Base-by-base conservation (phyloP, 2,329 filamentous ascomycete genomes). In the Leptodontidium sp. region DNA sequence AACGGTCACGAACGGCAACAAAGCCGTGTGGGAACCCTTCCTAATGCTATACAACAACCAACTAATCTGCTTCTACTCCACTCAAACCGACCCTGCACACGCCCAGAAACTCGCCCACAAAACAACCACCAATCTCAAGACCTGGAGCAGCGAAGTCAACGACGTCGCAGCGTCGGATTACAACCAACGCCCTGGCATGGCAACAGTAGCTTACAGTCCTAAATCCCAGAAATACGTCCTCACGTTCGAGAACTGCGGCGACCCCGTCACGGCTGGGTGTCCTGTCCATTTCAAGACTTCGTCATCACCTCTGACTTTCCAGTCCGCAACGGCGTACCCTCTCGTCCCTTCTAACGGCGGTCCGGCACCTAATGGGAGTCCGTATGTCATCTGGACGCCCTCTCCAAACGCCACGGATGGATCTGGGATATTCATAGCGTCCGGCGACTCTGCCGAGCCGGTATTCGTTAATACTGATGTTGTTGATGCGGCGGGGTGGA, bases 1-100 rank as follows among this genome's bases (percentile, higher is more conserved):
- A 1, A 87, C 89, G 1, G 83, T 86, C 74, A 90, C 91, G 72
- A 89, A 87, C 2, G 77, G 87, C 35, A 89, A 87, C 0, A 35
- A 24, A 21, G 88, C 89, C 0, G 87, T 92, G n/a, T 92, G 90
- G 90, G 90, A 92, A 77, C 90, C 90, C 0, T 91, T 89, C 77
- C 79, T 92, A 53, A 75, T 87, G 80, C 80, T 85, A 57, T 83
- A 88, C 76, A 79, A 89, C 67, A 82, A 85, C 67, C 82, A 85
- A 65, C 78, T 91, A n/a, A 84, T 91, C 82, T 63, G 84, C 75
- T 92, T 90, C 82, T 92, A 91, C 81, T 88, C 89, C 2, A 90
- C 92, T 77, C 90, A 92, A 76, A 85, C 89, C 45, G 88, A 88
- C 66, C 83, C 81, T 3, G 12, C 81, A 4, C 82, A 91, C 74